phyloP scores from a whole-genome alignment of 2,329 filamentous ascomycete genomes.

The Colletotrichum sp. region DNA sequence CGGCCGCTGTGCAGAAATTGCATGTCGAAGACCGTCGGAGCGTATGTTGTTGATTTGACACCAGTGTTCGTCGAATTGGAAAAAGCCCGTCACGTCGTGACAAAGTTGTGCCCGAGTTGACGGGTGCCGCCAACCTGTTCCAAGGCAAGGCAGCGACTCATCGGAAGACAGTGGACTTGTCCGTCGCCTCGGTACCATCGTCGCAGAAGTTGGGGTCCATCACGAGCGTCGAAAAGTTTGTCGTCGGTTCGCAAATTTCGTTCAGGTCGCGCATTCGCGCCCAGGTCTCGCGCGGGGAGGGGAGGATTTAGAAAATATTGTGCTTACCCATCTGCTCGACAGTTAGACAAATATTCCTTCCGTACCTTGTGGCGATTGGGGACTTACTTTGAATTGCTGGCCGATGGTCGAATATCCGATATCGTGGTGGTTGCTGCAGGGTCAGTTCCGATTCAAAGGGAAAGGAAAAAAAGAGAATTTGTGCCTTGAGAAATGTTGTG shows the following conservation, averaged over 20 bases:
- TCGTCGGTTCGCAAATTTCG: conserved; percentile 16
- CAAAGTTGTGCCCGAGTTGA: background rate
- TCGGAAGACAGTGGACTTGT: background rate
- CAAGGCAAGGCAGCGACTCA: background rate
- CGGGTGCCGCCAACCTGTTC: background rate
- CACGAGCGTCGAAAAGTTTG: background rate
- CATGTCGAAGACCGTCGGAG: background rate
- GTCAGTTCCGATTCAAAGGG: conserved; percentile 7
- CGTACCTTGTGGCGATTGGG: background rate
- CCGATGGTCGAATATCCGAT: conserved; percentile 24
- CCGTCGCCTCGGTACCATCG: background rate
- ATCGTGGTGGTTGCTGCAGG: conserved; percentile 23
- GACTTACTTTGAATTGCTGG: conserved; percentile 25
- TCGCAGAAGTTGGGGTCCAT: conserved; percentile 17
- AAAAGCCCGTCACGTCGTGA: background rate
- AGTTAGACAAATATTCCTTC: conserved; percentile 39
- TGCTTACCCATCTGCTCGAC: conserved; percentile 66
- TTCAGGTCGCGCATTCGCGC: background rate
- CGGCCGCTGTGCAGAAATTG: background rate
- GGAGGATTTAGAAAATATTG: conserved; percentile 22
- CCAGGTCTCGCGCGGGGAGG: background rate
- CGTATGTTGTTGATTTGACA: background rate
- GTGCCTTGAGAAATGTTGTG: conserved; percentile 10
- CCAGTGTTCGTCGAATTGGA: background rate
- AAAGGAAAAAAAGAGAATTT: conserved; percentile 15